Base-by-base conservation (phyloP, 129 eudicot genomes). In the Pseudognaphalium luteoalbum region DNA sequence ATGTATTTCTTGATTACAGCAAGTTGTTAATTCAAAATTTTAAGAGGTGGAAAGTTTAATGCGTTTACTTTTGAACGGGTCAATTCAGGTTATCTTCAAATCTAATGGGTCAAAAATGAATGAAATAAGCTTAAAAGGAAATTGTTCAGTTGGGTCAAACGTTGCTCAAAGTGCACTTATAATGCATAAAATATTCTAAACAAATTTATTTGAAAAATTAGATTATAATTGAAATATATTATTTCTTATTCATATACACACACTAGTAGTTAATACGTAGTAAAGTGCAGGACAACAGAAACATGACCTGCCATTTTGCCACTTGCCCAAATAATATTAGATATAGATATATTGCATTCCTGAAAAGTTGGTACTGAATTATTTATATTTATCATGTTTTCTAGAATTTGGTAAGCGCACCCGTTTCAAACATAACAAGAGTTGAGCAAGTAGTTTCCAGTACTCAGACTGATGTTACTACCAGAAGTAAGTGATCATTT, bases 401-500 rank as follows among this genome's bases (percentile, higher is more conserved):
- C 34, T 76, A 92, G 98, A 87, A 70, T 62, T 80, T 76, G 61
- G 35, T 42, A 22, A 76, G 74, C 56, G 60, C 29, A 39, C 68
- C 79, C n/a, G 76, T 73, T 62, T 68, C 77, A 66, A 58, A 15
- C 51, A 16, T 70, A 61, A 72, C 72, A 58, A 78, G 33, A 71
- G 82, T 66, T 44, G 85, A 81, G 76, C 84, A 32, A 11, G 72
- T 50, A 71, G 73, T 61, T 60, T 52, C 54, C 12, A 58, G 50
- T 80, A 37, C 84, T 71, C 80, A 64, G 44, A 75, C 67, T 64
- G 30, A 77, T 59, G 59, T 10, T 59, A 52, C 52, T 74, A 72
- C 88, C 59, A 64, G 82, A 81, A 79, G 98, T 93, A 86, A 83
- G 94, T 83, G 59, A 41, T 78, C 44, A 28, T 30, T 63, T 39